Evolutionary conservation across 305 asterid species (phyloP), one percentile per base, ranked within the genome.

Genomic region (Withania somnifera): DNA sequence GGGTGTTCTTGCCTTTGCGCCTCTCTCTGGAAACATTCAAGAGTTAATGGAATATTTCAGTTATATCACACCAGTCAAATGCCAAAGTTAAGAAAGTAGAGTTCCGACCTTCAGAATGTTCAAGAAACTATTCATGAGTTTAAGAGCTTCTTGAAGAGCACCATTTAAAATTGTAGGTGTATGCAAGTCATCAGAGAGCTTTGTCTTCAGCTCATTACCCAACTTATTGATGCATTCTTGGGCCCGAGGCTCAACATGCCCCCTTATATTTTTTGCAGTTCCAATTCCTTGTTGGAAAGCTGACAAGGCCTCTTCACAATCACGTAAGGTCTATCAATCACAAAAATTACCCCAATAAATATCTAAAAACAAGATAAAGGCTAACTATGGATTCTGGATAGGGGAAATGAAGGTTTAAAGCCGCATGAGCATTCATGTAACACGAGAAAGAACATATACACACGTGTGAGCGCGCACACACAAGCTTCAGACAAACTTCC

Each of bases 171-270:
- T 84, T 56, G 92, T 22, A 4, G 93, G 97, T 1, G 98, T 92
- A 73, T 93, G 97, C 89, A 95, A 84, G 85, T 95, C 98, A 87
- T 93, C 98, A 6, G 97, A 89, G 86, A 95, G 71, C 85, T 86
- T 92, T 1, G 90, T 50, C 86, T 91, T 92, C 58, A 93, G 88
- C 54, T 95, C 97, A 7, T 71, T 82, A 57, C 45, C 93, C 84
- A 95, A 91, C 82, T 88, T 91, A 19, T 30, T 82, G 82, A 89
- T 89, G 90, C 94, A 88, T 36, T 91, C 90, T 82, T 88, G 88
- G 42, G 89, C 92, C 53, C 84, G 89, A 17, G 86, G 84, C 80
- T 77, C 88, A 81, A 88, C 79, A 68, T 91, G 85, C 83, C 82
- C 87, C 73, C 58, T 84, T 42, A 77, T 79, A 7, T 73, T 50